phyloP scores from a whole-genome alignment of 306 rosid genomes.

The Delonix regia region DNA sequence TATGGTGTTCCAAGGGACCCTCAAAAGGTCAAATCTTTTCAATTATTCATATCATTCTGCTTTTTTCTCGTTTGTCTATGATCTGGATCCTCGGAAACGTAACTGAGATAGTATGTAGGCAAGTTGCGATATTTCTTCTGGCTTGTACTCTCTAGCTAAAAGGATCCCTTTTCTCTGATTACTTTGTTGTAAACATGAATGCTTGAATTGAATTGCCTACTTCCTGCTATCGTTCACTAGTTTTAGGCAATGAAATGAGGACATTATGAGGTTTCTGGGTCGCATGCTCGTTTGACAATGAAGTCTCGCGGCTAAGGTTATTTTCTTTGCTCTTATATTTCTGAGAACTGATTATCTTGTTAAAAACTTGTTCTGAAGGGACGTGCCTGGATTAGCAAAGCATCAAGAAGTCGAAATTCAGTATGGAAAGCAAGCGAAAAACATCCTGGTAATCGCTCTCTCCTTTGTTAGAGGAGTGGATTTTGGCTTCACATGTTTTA shows the following conservation, averaged over 20 bases:
- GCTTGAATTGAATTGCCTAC: background rate
- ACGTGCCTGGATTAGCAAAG: conserved; percentile 62
- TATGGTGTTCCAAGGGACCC: conserved; percentile 65
- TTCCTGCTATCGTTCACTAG: background rate
- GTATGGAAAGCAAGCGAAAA: conserved; percentile 55
- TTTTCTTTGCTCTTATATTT: background rate
- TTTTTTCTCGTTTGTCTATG: background rate
- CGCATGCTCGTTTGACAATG: conserved; percentile 12
- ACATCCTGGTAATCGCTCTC: conserved; percentile 52
- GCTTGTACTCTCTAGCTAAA: background rate
- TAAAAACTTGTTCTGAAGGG: conserved; percentile 45
- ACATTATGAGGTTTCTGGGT: background rate
- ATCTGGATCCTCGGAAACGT: background rate
- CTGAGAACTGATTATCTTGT: conserved; percentile 28
- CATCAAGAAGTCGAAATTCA: conserved; percentile 48
- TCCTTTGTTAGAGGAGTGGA: background rate
- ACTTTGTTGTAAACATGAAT: background rate
- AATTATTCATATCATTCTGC: background rate
- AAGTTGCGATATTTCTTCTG: background rate
- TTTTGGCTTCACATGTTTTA: conserved; percentile 21
- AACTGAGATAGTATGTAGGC: background rate
- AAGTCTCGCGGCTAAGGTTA: background rate
- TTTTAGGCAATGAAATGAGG: background rate
- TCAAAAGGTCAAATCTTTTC: conserved; percentile 41
- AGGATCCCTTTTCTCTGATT: background rate